A percentile compares a stretch with the other conserved stretches of the same genome.
These are phyloP conservation scores for Malassezia restricta DNA, from an alignment of 1,284 basidiomycete genomes.

Conservation along the genomic window DNA sequence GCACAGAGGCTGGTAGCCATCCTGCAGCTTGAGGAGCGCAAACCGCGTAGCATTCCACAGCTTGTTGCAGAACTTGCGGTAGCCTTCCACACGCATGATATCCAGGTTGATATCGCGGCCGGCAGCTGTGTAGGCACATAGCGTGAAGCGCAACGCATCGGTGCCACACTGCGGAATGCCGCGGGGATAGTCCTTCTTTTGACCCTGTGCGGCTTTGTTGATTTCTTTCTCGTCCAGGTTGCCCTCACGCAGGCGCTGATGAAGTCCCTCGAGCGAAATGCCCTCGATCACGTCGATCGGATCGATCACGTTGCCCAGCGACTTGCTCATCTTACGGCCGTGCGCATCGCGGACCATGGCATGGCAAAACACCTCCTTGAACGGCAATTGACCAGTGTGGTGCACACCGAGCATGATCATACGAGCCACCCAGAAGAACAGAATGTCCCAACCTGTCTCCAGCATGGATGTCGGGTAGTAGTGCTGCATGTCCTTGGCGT, in stretches of 20 bases:
- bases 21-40: slow-evolving; percentile 51
- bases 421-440: slow-evolving; percentile 98
- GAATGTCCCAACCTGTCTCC: slow-evolving; percentile 97
- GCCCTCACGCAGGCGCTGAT: slow-evolving; percentile 74
- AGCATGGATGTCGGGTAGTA: slow-evolving; percentile 84
- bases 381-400: slow-evolving; percentile 81
- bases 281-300: slow-evolving; percentile 93
- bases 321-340: slow-evolving; percentile 98
- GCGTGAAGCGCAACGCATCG: slow-evolving; percentile 84
- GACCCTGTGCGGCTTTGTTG: slow-evolving; percentile 74
- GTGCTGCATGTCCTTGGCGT: slow-evolving; percentile 40
- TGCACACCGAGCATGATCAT: slow-evolving; percentile 92
- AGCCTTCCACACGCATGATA: slow-evolving; percentile 92
- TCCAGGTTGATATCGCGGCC: slow-evolving; percentile 56
- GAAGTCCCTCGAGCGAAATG: slow-evolving; percentile 66
- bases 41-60: slow-evolving; percentile 99
- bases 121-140: slow-evolving; percentile 79
- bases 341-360: slow-evolving; percentile 98
- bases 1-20: slow-evolving; percentile 31
- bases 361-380: slow-evolving; percentile 95
- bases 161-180: slow-evolving; percentile 98
- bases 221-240: slow-evolving; percentile 94
- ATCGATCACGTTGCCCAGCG: slow-evolving; percentile 94
- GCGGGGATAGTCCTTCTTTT: slow-evolving; percentile 98
- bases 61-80: slow-evolving; percentile 98